Evolutionary conservation across 768 basidiomycete genomes (phyloP).

Genomic region (Mycena indigotica): DNA sequence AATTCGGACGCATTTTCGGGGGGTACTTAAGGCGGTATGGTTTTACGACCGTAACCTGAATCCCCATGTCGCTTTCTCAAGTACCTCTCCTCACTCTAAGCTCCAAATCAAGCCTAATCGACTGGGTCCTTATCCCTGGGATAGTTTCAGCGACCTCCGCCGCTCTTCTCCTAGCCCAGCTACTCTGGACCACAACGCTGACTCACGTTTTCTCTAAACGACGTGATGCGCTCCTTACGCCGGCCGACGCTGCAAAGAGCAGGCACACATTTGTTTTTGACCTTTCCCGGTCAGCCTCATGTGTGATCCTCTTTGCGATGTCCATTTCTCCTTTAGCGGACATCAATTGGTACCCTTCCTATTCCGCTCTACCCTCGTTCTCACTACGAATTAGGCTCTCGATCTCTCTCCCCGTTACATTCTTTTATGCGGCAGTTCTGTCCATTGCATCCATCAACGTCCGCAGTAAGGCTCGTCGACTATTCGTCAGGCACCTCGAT

Average conservation of each 20-base stretch:
- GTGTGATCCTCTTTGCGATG: neutral
- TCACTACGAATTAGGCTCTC: neutral
- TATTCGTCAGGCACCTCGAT: neutral
- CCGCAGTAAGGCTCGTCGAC: too few species aligned
- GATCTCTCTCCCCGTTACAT: neutral
- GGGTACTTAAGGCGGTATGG: neutral
- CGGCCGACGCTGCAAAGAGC: too few species aligned
- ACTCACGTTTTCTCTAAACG: neutral
- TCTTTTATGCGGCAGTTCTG: neutral
- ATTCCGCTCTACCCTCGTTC: neutral
- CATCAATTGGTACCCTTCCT: neutral
- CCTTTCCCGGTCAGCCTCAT: too few species aligned
- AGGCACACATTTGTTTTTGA: too few species aligned
- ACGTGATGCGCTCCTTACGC: neutral
- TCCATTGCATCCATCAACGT: neutral
- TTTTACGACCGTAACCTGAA: neutral
- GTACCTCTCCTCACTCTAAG: neutral
- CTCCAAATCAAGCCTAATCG: neutral
- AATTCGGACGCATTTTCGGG: neutral
- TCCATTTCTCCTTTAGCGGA: neutral
- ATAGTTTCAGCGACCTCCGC: neutral
- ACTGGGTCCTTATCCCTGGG: neutral
- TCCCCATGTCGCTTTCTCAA: neutral
- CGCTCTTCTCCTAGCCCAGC: neutral
- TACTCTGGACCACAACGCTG: neutral